Percentiles rank a stretch among this genome's conserved stretches.
Conservation (phyloP, 225 moss, liverwort and hornwort species). For the Marchantia paleacea region DNA sequence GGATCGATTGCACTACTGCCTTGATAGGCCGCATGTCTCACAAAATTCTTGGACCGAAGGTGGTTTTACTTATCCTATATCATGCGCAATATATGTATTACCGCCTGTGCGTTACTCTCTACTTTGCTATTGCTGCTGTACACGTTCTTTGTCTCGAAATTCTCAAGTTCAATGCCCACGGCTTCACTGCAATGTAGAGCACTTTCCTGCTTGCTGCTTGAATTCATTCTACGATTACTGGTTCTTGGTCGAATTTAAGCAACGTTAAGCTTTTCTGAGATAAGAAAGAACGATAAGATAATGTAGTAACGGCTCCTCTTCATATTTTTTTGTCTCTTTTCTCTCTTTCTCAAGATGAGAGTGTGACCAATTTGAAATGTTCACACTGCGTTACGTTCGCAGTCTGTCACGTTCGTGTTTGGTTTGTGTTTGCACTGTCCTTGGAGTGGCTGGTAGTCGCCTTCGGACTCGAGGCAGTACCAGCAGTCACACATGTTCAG, state of each 20-base stretch:
- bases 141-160: neutral
- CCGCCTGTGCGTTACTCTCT: neutral
- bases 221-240: neutral
- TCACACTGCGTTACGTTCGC: neutral
- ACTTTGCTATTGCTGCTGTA: constrained; percentile 6
- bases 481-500: neutral
- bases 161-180: constrained; percentile 14
- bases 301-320: neutral
- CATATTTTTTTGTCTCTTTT: neutral
- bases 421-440: neutral
- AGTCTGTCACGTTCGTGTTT: neutral
- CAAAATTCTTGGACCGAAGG: constrained; percentile 57
- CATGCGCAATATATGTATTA: constrained; percentile 13
- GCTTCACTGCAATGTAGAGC: constrained; percentile 18
- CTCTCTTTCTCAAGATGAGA: neutral
- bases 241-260: constrained; percentile 9
- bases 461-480: neutral
- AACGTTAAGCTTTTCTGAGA: neutral
- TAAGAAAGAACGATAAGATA: constrained; percentile 4
- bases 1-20: constrained; percentile 53
- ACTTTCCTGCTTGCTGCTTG: constrained; percentile 8
- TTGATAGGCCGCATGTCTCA: constrained; percentile 58
- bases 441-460: neutral
- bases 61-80: constrained; percentile 40
- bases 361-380: neutral